Evolutionary conservation across 805 yeast genomes (phyloP).

Genomic region (Candida ovalis): DNA sequence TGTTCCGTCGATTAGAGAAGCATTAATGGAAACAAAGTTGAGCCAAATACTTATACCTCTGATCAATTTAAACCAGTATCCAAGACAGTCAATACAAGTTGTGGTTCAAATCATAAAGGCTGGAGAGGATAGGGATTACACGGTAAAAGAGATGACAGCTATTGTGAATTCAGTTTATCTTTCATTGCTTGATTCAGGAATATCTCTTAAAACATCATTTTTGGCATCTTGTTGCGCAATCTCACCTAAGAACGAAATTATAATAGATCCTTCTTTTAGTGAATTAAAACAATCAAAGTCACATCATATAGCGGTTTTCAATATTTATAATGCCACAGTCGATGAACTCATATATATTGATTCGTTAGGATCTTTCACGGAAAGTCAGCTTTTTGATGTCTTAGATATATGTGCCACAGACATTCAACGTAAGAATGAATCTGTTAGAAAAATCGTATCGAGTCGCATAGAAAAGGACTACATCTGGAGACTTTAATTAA

Average conservation of each 20-base stretch:
- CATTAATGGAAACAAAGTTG: constrained; percentile 67
- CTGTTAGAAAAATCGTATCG: constrained; percentile 45
- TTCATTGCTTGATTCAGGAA: constrained; percentile 78
- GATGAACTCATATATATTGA: constrained; percentile 63
- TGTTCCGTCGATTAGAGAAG: constrained; percentile 68
- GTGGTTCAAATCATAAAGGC: constrained; percentile 61
- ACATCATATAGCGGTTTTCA: constrained; percentile 64
- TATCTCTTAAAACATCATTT: constrained; percentile 63
- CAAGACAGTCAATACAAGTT: constrained; percentile 73
- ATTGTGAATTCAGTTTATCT: constrained; percentile 69
- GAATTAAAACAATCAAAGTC: constrained; percentile 46
- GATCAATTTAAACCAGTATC: constrained; percentile 61
- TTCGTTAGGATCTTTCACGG: constrained; percentile 65
- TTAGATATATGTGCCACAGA: constrained; percentile 50
- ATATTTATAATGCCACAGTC: constrained; percentile 46
- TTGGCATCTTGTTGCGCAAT: constrained; percentile 45
- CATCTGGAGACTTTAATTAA: constrained; percentile 45
- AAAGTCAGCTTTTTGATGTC: constrained; percentile 47
- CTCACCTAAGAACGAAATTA: constrained; percentile 24
- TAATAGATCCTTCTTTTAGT: constrained; percentile 43
- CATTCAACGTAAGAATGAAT: constrained; percentile 41
- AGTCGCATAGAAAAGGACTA: constrained; percentile 49
- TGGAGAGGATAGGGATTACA: constrained; percentile 38
- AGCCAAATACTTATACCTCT: constrained; percentile 56
- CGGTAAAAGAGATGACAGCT: constrained; percentile 54